A percentile compares a stretch with the other conserved stretches of the same genome.
phyloP scores from a whole-genome alignment of 1,284 basidiomycete species.

The Tylopilus sp. region DNA sequence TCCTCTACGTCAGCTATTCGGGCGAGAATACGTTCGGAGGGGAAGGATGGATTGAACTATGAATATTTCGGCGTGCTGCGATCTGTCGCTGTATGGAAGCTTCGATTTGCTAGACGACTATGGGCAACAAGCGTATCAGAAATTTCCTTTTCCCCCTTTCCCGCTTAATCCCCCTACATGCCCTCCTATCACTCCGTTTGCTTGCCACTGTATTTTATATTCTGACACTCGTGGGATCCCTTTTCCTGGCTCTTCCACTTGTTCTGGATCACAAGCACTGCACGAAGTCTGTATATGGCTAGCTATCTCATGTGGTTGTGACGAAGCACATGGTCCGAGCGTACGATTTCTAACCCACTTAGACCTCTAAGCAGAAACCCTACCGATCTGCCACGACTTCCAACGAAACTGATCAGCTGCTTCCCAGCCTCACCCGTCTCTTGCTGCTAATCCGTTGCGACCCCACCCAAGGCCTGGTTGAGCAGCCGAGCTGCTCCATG shows the following conservation, averaged over 20 bases:
- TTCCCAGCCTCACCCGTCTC: not conserved
- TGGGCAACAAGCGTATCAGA: constrained; percentile 26
- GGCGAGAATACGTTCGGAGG: constrained; percentile 93
- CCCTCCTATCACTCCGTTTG: constrained; percentile 21
- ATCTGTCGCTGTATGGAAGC: constrained; percentile 26
- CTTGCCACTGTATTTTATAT: constrained; percentile 29
- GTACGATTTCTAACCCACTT: not conserved
- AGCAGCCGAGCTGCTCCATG: no score
- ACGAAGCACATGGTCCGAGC: not conserved
- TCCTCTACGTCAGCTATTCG: constrained; percentile 94
- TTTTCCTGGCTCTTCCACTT: not conserved
- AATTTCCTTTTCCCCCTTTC: constrained; percentile 5
- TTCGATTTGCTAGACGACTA: constrained; percentile 25
- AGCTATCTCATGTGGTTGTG: not conserved
- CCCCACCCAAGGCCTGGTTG: no score
- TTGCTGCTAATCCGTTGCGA: not conserved
- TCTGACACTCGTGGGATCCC: constrained; percentile 6
- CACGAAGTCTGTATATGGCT: constrained; percentile 9
- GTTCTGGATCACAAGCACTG: constrained; percentile 17
- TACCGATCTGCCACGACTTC: no score
- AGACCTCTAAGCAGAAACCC: no score
- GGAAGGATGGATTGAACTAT: constrained; percentile 48
- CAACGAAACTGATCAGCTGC: not conserved
- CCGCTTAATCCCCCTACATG: constrained; percentile 24
- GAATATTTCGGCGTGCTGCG: constrained; percentile 22